Conservation (phyloP, 73 alveolate species). For the Blepharisma japonicum region DNA sequence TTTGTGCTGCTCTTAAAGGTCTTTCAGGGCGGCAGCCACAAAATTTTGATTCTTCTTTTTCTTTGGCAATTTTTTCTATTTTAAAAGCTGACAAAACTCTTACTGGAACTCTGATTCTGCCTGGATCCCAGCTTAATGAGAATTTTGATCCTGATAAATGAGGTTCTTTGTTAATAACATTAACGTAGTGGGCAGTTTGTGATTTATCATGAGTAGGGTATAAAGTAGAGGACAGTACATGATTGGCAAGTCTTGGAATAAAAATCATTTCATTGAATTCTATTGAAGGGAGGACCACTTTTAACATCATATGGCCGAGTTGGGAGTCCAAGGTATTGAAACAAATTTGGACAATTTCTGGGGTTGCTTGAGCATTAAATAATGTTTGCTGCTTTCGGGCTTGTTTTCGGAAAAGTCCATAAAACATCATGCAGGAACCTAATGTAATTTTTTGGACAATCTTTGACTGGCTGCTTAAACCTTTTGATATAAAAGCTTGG, state of each 20-base stretch:
- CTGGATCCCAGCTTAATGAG: conserved; percentile 6
- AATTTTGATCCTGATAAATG: neutral
- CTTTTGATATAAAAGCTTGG: no score
- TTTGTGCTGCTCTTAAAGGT: neutral
- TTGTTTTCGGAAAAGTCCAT: no score
- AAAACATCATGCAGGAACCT: no score
- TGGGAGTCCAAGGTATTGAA: neutral
- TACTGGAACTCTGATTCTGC: neutral
- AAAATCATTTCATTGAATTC: conserved; percentile 19
- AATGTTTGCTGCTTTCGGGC: no score
- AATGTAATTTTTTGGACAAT: no score
- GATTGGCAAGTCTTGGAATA: conserved; percentile 10
- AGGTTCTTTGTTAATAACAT: conserved; percentile 7
- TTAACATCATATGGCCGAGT: neutral
- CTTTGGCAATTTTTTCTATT: neutral
- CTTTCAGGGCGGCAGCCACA: conserved; percentile 2
- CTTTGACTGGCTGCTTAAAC: no score
- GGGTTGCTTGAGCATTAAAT: no score
- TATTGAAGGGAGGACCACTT: neutral
- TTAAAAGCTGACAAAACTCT: neutral
- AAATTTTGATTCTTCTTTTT: neutral
- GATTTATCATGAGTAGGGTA: neutral
- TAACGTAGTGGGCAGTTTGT: neutral
- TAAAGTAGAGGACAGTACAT: neutral
- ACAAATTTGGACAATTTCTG: no score